A percentile compares a stretch with the other conserved stretches of the same genome.
Evolutionary conservation across 108 stramenopile genomes (phyloP).

Genomic region (Skeletonema potamos): DNA sequence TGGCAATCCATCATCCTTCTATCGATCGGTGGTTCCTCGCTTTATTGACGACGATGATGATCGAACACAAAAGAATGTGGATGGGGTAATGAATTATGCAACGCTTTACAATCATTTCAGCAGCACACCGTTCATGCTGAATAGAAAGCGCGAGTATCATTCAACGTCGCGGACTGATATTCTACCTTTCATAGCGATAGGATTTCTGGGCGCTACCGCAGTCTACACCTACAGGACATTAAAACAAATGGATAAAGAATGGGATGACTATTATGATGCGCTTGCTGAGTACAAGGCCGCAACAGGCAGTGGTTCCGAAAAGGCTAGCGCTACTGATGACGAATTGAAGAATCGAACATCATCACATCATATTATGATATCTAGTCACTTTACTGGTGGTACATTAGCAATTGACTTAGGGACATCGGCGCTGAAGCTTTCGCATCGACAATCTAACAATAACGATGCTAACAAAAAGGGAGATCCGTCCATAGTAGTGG

Average conservation of each 20-base stretch:
- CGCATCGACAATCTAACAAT: constrained; percentile 18
- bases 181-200: constrained; percentile 61
- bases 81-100: neutral
- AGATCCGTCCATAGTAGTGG: constrained; percentile 47
- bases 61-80: neutral
- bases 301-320: constrained; percentile 8
- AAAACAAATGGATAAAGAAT: constrained; percentile 76
- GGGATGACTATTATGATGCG: constrained; percentile 78
- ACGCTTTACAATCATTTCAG: neutral
- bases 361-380: constrained; percentile 1
- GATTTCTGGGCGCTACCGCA: constrained; percentile 14
- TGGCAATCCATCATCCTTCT: neutral
- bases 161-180: constrained; percentile 62
- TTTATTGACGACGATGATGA: neutral
- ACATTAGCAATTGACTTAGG: constrained; percentile 83
- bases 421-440: constrained; percentile 58
- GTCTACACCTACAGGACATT: constrained; percentile 69
- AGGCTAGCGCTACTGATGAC: neutral
- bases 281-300: constrained; percentile 62
- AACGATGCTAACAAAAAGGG: constrained; percentile 1
- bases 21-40: neutral
- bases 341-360: neutral
- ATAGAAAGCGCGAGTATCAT: constrained; percentile 56
- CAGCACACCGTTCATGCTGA: neutral
- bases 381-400: constrained; percentile 26